Base-by-base conservation (phyloP, 306 rosid genomes). In the Fragaria vesca region DNA sequence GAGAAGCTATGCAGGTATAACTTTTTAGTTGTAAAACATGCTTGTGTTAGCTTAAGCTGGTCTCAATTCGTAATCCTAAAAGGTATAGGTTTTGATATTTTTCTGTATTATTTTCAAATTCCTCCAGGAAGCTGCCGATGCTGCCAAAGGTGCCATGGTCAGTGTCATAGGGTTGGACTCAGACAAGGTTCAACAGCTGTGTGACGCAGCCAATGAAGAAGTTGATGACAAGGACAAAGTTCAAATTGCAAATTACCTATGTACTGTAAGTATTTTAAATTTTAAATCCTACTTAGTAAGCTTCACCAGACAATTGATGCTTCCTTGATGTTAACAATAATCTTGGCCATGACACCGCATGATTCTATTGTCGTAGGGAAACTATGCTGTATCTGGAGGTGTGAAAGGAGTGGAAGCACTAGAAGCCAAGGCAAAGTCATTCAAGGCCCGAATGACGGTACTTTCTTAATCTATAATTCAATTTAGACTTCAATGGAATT, bases 381-480 rank as follows among this genome's bases (percentile, higher is more conserved):
- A 96, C 82, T 96, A 96, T 81, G 99, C 94, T 45, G 97, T 96
- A 5, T 96, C 99, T 52, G 99, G 99, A 58, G 99, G 99, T 73
- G n/a, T 93, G 82, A 91, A 88, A 84, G 99, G 99, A 84, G 79
- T 96, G 40, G 98, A 96, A 89, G 90, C 58, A 36, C 83, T 96
- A 42, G 99, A 96, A 84, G 86, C 98, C 79, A 96, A 91, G 87
- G 99, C 99, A 61, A 96, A 96, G 81, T 96, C 98, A 66, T 96
- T 96, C 90, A 93, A 96, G 89, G 99, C 99, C 83, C 91, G 99
- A 78, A 96, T 93, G 99, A 93, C 97, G 77, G 99, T 96, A 90
- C 47, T 57, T 4, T 65, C 78, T 66, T 81, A 71, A 28, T 20
- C 45, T 6, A 67, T 73, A 55, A 66, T 60, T 8, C 13, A 17